Evolutionary conservation across 2,329 filamentous ascomycete species (phyloP).

Genomic region (Ophiosphaerella herpotricha): DNA sequence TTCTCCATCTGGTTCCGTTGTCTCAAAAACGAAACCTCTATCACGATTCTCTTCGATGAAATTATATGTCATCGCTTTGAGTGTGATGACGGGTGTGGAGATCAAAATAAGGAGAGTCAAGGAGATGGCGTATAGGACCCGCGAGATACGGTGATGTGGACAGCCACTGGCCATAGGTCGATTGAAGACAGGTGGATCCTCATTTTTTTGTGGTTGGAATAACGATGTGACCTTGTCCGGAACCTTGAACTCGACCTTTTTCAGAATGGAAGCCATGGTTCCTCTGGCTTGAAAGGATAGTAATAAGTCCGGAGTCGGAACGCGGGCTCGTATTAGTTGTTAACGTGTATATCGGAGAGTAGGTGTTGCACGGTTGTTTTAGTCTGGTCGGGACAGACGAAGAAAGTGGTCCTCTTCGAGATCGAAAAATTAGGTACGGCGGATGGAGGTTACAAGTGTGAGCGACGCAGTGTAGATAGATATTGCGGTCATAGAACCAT

Average conservation of each 20-base stretch:
- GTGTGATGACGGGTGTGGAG: constrained; percentile 25
- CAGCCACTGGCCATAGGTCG: constrained; percentile 15
- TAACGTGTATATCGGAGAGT: too few relatives aligned
- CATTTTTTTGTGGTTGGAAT: constrained; percentile 13
- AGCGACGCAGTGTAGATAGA: constrained; percentile 21
- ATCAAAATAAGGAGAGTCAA: constrained; percentile 25
- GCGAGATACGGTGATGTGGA: constrained; percentile 24
- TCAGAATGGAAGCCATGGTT: constrained; percentile 10
- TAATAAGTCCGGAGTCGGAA: neutral
- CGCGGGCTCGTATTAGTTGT: neutral
- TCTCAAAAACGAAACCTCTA: constrained; percentile 36
- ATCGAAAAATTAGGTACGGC: constrained; percentile 10
- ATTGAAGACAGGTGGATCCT: constrained; percentile 6
- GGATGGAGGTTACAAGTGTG: constrained; percentile 6
- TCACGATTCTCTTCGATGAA: constrained; percentile 41
- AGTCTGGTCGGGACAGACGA: too few relatives aligned
- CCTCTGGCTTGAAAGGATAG: neutral
- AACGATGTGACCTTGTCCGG: constrained; percentile 17
- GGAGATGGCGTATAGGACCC: constrained; percentile 21
- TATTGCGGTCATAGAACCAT: constrained; percentile 17
- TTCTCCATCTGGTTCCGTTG: constrained; percentile 14
- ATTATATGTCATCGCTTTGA: constrained; percentile 37
- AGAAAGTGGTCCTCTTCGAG: neutral
- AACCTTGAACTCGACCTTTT: constrained; percentile 11
- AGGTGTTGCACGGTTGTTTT: too few relatives aligned